Base-by-base conservation (phyloP, 2,329 filamentous ascomycete genomes). In the Rhynchosporium agropyri region DNA sequence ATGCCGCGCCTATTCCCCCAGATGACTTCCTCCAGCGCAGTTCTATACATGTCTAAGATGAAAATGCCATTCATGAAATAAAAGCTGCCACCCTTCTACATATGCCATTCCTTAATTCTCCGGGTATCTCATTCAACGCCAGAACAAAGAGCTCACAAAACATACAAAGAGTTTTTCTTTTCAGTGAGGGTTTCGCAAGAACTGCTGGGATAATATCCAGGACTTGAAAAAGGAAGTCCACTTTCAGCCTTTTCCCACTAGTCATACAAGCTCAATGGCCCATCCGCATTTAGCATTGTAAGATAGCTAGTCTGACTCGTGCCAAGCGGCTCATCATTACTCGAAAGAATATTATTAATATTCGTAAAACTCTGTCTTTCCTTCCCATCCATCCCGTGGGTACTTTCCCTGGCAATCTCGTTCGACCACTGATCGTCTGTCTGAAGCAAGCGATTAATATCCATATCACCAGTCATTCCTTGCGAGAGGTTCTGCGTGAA, bases 391-490 rank as follows among this genome's bases (percentile, higher is more conserved):
- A 66, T 55, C 29, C 45, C 64, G 3, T 71, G 61, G 48, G 67
- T 65, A 28, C 68, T 64, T 49, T 33, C 26, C 4, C n/a, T 20
- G 3, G 51, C 20, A n/a, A 54, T 54, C 3, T 54, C 51, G 15
- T n/a, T 10, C 65, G 60, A 68, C 71, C 72, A 3, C 76, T 85
- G 83, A 59, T 86, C 43, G 10, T 46, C 43, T 5, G 43, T 83
- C n/a, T 87, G 77, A 2, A 87, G 73, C 1, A 88, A 76, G 12
- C 84, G 79, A 15, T 83, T 84, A 51, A 87, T 85, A 58, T 85
- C 84, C 84, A 87, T 87, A 71, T 86, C 84, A 15, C 82, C 38
- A 26, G 50, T 3, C 33, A 38, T 40, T 26, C 33, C 36, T 10
- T 54, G 36, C 9, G 33, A 26, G 8, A 78, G 76, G 56, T 66